phyloP scores from a whole-genome alignment of 2,329 filamentous ascomycete species.

The Alternaria alternata region DNA sequence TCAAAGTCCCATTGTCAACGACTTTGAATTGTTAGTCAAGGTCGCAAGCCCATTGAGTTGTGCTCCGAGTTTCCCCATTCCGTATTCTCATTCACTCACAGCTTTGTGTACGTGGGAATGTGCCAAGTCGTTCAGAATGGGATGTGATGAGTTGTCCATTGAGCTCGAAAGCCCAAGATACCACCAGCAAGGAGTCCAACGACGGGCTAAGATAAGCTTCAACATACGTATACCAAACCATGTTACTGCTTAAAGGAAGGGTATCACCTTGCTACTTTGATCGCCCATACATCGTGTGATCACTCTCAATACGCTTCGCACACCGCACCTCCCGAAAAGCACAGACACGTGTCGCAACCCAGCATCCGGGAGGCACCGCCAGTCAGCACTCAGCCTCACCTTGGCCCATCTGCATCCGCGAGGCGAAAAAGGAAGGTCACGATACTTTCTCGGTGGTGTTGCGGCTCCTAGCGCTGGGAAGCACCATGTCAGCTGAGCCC shows the following conservation, averaged over 20 bases:
- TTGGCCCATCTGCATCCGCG: constrained; percentile 22
- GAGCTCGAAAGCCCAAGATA: background rate
- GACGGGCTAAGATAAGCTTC: background rate
- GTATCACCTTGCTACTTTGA: background rate
- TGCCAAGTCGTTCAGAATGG: background rate
- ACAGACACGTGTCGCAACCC: constrained; percentile 4
- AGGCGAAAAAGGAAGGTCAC: constrained; percentile 42
- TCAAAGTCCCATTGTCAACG: background rate
- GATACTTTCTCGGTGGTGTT: constrained; percentile 39
- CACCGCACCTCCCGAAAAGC: constrained; percentile 11
- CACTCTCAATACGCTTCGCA: background rate
- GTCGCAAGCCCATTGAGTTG: background rate
- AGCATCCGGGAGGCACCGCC: constrained; percentile 14
- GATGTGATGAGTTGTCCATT: background rate
- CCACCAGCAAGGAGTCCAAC: background rate
- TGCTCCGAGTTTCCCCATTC: background rate
- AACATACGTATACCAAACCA: background rate
- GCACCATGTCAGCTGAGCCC: constrained; percentile 33
- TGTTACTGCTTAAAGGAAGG: too few species aligned
- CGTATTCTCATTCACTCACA: background rate
- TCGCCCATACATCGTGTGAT: constrained; percentile 15
- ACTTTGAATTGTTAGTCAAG: background rate
- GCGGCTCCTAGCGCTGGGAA: constrained; percentile 35
- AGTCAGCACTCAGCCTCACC: constrained; percentile 4
- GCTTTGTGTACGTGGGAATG: background rate